Base-by-base conservation (phyloP, 164 flowering plant species). In the Dillenia turbinata region DNA sequence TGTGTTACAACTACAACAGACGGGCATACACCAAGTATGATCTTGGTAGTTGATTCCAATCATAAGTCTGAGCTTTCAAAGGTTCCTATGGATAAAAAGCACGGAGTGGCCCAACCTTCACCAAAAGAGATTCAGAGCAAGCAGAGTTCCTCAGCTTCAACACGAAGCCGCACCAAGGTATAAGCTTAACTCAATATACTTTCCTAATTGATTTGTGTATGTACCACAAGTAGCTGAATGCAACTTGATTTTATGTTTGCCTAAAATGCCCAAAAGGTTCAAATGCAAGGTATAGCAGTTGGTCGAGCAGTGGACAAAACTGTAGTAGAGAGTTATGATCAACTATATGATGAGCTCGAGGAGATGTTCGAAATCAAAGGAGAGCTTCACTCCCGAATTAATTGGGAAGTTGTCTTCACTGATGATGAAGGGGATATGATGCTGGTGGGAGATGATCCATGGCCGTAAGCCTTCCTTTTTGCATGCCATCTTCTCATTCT, bases 371-470 rank as follows among this genome's bases (percentile, higher is more conserved):
- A 87, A 47, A 82, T 90, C 47, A 80, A n/a, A 60, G 96, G 96
- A 9, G 84, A n/a, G 71, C 86, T 94, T 19, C 67, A 50, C 22
- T 77, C 79, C 3, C 73, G 86, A 9, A 68, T 83, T 49, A 87
- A 85, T 70, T 90, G 97, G 97, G 90, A 83, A 61, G 79, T 94
- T 46, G 86, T 86, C 26, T 94, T 78, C 61, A 94, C 97, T 0
- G 98, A 94, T 66, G 87, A 87, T 59, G 98, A 93, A 75, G 96
- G 92, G 26, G 98, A 93, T 66, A 87, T 81, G 90, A 90, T 90
- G 97, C 95, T 86, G 16, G 76, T 90, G 51, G 97, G 96, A 2
- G 98, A 93, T 61, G 88, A 90, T 66, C 94, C 92, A 13, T 93
- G 98, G 98, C 74, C 13, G 98, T 76, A 73, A 73, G 26, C 0